Percentiles rank a stretch among this genome's conserved stretches.
These are phyloP conservation scores for Mucor indicus DNA, from an alignment of 371 early-diverging fungal genomes.

Conservation along the genomic window DNA sequence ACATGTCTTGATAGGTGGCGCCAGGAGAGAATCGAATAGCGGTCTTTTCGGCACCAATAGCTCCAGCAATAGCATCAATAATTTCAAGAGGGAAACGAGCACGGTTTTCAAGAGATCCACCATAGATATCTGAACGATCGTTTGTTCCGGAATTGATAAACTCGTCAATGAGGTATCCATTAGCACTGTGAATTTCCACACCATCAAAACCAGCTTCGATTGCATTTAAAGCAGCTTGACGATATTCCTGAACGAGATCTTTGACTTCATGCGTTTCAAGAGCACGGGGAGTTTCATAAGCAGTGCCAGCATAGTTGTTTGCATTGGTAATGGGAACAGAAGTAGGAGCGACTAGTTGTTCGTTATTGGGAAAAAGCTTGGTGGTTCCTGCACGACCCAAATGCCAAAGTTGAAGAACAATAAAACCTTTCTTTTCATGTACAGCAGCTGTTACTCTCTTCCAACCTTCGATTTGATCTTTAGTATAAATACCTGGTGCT, in stretches of 20 bases:
- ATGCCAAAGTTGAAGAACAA: too few relatives aligned
- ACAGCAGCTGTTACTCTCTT: too few relatives aligned
- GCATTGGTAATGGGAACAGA: too few relatives aligned
- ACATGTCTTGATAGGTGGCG: slow-evolving; percentile 13
- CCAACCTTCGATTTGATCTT: too few relatives aligned
- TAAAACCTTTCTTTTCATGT: too few relatives aligned
- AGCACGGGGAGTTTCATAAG: slow-evolving; percentile 29
- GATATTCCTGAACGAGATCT: slow-evolving; percentile 55
- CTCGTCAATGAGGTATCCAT: slow-evolving; percentile 63
- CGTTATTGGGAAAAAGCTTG: too few relatives aligned
- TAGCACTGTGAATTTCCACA: slow-evolving; percentile 68
- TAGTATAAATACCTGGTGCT: too few relatives aligned
- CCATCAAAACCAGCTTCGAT: slow-evolving; percentile 60
- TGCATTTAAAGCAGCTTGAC: slow-evolving; percentile 32
- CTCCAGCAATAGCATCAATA: slow-evolving; percentile 45
- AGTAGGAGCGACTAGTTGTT: too few relatives aligned
- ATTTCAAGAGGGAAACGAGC: slow-evolving; percentile 61
- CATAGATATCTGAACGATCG: slow-evolving; percentile 34
- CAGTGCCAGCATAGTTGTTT: too few relatives aligned
- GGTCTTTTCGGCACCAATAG: slow-evolving; percentile 15
- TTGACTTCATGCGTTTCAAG: slow-evolving; percentile 62
- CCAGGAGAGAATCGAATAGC: slow-evolving; percentile 19
- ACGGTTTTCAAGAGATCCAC: slow-evolving; percentile 73
- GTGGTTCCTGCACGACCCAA: too few relatives aligned
- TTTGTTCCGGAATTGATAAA: slow-evolving; percentile 55